Evolutionary conservation across 139 green algal genomes (phyloP).

Genomic region (Coccomyxa sp.): DNA sequence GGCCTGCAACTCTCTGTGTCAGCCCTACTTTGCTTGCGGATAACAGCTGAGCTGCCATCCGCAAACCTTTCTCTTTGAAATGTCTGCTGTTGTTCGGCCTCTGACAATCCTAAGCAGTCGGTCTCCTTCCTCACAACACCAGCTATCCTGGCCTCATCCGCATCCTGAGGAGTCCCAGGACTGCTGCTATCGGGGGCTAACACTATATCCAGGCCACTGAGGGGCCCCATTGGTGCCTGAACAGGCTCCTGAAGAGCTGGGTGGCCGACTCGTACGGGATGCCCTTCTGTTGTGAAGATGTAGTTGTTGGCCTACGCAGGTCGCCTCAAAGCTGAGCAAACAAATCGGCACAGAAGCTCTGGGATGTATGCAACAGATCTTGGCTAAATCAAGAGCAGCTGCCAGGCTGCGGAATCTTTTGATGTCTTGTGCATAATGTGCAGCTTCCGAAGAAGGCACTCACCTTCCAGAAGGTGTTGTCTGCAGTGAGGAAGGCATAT

Average conservation of each 20-base stretch:
- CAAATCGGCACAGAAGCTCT: background rate
- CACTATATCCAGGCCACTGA: background rate
- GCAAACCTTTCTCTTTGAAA: too few relatives aligned
- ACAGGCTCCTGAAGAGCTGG: background rate
- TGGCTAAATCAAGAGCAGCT: background rate
- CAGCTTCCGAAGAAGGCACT: too few relatives aligned
- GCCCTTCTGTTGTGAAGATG: slow-evolving; percentile 22
- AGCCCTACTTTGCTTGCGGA: too few relatives aligned
- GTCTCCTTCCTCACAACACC: too few relatives aligned
- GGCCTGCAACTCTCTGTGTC: too few relatives aligned
- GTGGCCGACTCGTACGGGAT: slow-evolving; percentile 3
- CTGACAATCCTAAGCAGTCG: too few relatives aligned
- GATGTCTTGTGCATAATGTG: too few relatives aligned
- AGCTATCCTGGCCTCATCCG: background rate
- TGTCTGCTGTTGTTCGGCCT: too few relatives aligned
- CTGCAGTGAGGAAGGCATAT: slow-evolving; percentile 14
- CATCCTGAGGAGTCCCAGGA: background rate
- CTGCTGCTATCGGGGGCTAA: too few relatives aligned
- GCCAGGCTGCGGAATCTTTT: too few relatives aligned
- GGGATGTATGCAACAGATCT: background rate
- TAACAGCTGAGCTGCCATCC: too few relatives aligned
- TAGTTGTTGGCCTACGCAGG: slow-evolving; percentile 5
- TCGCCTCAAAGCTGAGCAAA: background rate
- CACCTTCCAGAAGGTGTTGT: slow-evolving; percentile 17
- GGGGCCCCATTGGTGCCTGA: too few relatives aligned